Percentiles rank a stretch among this genome's conserved stretches.
phyloP scores from a whole-genome alignment of 257 asterid genomes.

The Lithospermum erythrorhizon region DNA sequence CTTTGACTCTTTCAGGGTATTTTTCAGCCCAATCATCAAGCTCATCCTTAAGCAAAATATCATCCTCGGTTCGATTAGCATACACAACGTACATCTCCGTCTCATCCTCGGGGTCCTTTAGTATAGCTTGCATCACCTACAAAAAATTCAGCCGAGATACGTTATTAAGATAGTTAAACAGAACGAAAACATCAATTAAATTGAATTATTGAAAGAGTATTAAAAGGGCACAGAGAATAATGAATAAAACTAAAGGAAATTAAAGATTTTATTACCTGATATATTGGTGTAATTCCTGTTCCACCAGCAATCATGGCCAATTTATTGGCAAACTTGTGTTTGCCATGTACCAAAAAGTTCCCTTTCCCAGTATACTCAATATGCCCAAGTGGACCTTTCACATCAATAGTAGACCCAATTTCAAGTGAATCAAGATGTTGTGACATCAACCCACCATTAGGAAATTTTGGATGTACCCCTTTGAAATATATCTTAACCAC shows the following conservation, averaged over 20 bases:
- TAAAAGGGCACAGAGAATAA: no score
- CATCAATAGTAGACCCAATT: slow-evolving; percentile 45
- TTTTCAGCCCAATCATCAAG: slow-evolving; percentile 76
- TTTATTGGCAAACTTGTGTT: slow-evolving; percentile 48
- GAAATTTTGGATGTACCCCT: slow-evolving; percentile 63
- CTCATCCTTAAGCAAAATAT: slow-evolving; percentile 54
- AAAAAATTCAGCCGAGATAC: no score
- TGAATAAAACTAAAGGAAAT: no score
- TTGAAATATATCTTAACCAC: slow-evolving; percentile 68
- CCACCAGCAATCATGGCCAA: slow-evolving; percentile 93
- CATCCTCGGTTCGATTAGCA: slow-evolving; percentile 85
- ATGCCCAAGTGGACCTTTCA: slow-evolving; percentile 89
- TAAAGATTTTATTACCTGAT: slow-evolving; percentile 34
- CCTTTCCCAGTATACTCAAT: slow-evolving; percentile 71
- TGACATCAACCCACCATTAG: slow-evolving; percentile 85
- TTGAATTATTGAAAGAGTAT: no score
- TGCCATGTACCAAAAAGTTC: slow-evolving; percentile 47
- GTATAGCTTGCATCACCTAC: slow-evolving; percentile 50
- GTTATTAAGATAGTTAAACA: no score
- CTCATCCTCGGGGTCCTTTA: slow-evolving; percentile 66
- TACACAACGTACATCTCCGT: slow-evolving; percentile 74
- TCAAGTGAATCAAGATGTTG: slow-evolving; percentile 49
- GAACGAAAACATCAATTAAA: no score
- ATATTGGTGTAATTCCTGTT: slow-evolving; percentile 78
- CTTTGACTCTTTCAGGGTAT: slow-evolving; percentile 48